Evolutionary conservation across 176 grass and related monocot species (phyloP).

Genomic region (Leersia perrieri): DNA sequence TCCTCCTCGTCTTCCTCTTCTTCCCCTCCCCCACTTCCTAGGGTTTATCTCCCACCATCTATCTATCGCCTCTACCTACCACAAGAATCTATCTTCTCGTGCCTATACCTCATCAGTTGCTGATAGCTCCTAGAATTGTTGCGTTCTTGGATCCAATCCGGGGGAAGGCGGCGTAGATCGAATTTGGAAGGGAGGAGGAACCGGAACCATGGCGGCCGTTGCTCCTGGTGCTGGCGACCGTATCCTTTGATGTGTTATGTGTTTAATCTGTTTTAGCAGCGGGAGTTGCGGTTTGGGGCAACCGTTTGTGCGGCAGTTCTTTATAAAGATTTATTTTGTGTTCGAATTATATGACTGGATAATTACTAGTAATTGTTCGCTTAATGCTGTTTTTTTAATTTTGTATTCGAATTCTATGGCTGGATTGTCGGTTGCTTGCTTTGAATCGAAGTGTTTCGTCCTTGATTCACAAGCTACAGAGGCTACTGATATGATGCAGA

Average conservation of each 20-base stretch:
- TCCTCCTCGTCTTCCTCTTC: neutral
- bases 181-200: neutral
- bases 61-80: constrained; percentile 23
- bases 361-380: too few relatives aligned
- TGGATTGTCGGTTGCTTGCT: neutral
- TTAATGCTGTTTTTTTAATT: neutral
- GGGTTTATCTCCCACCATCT: constrained; percentile 54
- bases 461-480: constrained; percentile 49
- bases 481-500: constrained; percentile 66
- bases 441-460: constrained; percentile 24
- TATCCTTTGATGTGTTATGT: constrained; percentile 53
- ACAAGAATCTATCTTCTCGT: constrained; percentile 1
- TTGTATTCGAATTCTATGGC: neutral
- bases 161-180: neutral
- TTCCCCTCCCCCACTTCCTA: constrained; percentile 39
- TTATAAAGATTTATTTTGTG: neutral
- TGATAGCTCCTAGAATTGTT: neutral
- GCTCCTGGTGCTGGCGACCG: constrained; percentile 51
- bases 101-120: neutral
- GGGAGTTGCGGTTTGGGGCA: constrained; percentile 1
- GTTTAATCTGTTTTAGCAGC: neutral
- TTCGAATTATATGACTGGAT: neutral
- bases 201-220: constrained; percentile 54
- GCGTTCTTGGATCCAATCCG: neutral
- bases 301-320: neutral